Base-by-base conservation (phyloP, 2,329 filamentous ascomycete genomes). In the Fusarium stilboides region DNA sequence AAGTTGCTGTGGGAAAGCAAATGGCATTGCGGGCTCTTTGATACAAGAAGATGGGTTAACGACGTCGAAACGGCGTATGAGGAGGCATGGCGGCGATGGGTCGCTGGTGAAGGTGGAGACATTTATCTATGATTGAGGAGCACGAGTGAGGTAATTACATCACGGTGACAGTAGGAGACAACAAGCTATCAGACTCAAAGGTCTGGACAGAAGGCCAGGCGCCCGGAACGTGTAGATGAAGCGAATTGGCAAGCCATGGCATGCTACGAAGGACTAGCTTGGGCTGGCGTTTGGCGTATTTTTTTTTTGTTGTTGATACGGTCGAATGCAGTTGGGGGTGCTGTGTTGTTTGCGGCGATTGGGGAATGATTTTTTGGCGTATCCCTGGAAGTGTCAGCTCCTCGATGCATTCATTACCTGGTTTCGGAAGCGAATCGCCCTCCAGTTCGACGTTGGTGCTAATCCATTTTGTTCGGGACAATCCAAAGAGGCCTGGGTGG, bases 41-140 rank as follows among this genome's bases (percentile, higher is more conserved):
- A 99, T 79, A 99, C 96, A 8, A 88, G 85, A 72, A 87, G 96
- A 72, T 99, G 96, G 96, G 95, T 98, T 26, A 82, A 85, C 46
- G 94, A 98, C 80, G 82, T 99, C 20, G 96, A 99, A 82, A 86
- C 88, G 65, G 94, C 94, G 14, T 99, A 98, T 78, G 90, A 92
- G 69, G 88, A 92, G 77, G 94, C 94, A 19, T 99, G 96, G 96
- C 86, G 86, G 73, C 88, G 89, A 76, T 99, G 96, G 95, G 94
- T 94, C 39, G 85, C 83, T 40, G 94, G 94, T 14, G 88, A 94
- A 79, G 91, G 92, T n/a, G 94, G 95, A 10, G 96, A 99, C 83
- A 97, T 99, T 70, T 96, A 94, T 85, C 85, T 99, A 43, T 86
- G 59, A 73, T 33, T 22, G 15, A 17, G 22, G 19, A 42, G 24